Base-by-base conservation (phyloP, 805 yeast species). In the Yarrowia alimentaria region DNA sequence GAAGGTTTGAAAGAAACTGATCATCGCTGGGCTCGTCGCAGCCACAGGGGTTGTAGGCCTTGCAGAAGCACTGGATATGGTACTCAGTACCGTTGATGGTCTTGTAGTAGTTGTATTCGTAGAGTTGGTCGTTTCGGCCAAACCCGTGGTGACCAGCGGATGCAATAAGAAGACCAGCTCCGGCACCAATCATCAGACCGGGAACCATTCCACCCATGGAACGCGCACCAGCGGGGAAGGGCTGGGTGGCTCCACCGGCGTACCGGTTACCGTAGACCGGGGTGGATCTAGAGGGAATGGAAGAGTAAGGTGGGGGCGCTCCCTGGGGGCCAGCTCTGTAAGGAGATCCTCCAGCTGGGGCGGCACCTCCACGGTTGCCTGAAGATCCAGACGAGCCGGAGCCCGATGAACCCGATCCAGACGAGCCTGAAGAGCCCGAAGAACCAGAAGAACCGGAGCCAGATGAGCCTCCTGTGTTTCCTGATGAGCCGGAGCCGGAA, bases 1-100 rank as follows among this genome's bases (percentile, higher is more conserved):
- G 57, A 13, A 57, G 50, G 26, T 34, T 24, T 18, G 31, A 40
- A 17, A 57, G 51, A 52, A 55, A 56, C 17, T 47, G 31, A n/a
- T 25, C 34, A 17, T 37, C 50, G 9, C 24, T 28, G 29, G 50
- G 50, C 8, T 35, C 26, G 43, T 57, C 60, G 25, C 60, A 57
- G 3, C 57, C 52, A 51, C 60, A 57, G 10, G 58, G 58, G 19
- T 51, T 43, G 37, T 54, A 18, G 17, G 40, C 37, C 18, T 52
- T 54, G 40, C 60, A 57, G 38, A 50, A 53, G 25, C 60, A 57
- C 25, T 53, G 49, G 11, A 57, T 57, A 28, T 45, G 33, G 53
- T 53, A 55, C 17, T 32, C 33, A 6, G 60, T 57, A 28, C 58
- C 57, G 40, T 56, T 56, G 33, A 55, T 29, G 13, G 58, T 57